A percentile compares a stretch with the other conserved stretches of the same genome.
phyloP scores from a whole-genome alignment of 225 moss, liverwort and hornwort genomes.

The Thuidium tamariscinum region DNA sequence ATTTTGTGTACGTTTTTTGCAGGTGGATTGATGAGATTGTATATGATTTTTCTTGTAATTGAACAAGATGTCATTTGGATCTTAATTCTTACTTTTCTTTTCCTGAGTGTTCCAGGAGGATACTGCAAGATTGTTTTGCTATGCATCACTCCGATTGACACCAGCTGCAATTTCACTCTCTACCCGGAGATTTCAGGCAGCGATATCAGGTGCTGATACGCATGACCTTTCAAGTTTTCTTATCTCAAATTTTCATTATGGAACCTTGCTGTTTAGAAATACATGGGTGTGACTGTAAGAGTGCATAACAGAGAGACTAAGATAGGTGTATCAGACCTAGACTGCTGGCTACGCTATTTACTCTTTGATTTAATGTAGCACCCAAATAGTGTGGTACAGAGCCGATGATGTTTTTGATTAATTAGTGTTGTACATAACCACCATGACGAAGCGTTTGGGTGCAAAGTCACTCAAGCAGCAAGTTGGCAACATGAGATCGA shows the following conservation, averaged over 20 bases:
- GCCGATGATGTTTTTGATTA: background rate
- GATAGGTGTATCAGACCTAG: background rate
- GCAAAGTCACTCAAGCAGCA: background rate
- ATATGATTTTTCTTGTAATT: background rate
- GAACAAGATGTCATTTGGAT: background rate
- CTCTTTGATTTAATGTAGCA: background rate
- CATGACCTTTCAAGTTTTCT: background rate
- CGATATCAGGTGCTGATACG: constrained; percentile 9
- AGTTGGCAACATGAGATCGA: background rate
- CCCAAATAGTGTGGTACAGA: background rate
- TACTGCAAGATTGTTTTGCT: constrained; percentile 56
- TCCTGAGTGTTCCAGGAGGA: constrained; percentile 42
- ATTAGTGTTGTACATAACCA: background rate
- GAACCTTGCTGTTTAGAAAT: background rate
- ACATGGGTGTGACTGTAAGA: background rate
- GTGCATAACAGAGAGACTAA: background rate
- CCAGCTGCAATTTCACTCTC: constrained; percentile 31
- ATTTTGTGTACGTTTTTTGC: background rate
- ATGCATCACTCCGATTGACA: constrained; percentile 54
- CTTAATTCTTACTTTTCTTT: background rate
- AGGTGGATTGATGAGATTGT: background rate
- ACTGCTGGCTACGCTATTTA: background rate
- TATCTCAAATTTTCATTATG: background rate
- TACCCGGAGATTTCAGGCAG: constrained; percentile 11
- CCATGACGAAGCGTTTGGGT: background rate